Evolutionary conservation across 2,329 filamentous ascomycete genomes (phyloP), one percentile per base, ranked within the genome.

Genomic region (Colletotrichum sp.): DNA sequence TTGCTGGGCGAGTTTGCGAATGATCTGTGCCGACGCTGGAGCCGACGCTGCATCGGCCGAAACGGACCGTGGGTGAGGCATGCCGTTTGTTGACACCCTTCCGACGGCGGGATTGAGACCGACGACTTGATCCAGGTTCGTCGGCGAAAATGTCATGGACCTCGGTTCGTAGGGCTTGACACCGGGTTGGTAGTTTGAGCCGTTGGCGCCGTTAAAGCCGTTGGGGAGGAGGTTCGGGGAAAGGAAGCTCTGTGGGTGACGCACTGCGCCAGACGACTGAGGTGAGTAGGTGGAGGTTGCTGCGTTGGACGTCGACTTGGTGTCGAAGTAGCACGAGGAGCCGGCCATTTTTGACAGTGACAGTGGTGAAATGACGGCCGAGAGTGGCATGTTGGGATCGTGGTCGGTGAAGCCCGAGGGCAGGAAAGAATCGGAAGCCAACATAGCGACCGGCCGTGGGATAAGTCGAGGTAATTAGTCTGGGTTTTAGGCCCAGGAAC

Each of bases 341-440:
- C 30, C 73, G 8, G 75, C 69, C 71, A 82, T 80, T 68, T 82
- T 76, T 27, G 83, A 81, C 22, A 81, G 82, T 16, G 84, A 81
- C 75, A 87, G 78, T 43, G 86, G 85, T 36, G 86, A 87, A 8
- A 86, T 84, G 75, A 86, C 79, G 22, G 85, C 84, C 72, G 80
- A 83, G 34, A 82, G 78, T 65, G 80, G 70, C 71, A 82, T 77
- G 30, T 81, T 78, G 30, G 78, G 79, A 55, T 83, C 82, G 78
- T 80, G 81, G 64, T 86, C 85, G 75, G 82, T 79, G 67, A 81
- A 82, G 77, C 84, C 84, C 62, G 83, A 83, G 13, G 86, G 85
- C 79, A 86, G 80, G 79, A 87, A 87, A 32, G 86, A 85, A 77
- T 88, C 85, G 74, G 85, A 81, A 39, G 84, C 83, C 39, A 86